Evolutionary conservation across 75 land plant genomes (phyloP), one percentile per base, ranked within the genome.

Genomic region (Pinus tabuliformis): DNA sequence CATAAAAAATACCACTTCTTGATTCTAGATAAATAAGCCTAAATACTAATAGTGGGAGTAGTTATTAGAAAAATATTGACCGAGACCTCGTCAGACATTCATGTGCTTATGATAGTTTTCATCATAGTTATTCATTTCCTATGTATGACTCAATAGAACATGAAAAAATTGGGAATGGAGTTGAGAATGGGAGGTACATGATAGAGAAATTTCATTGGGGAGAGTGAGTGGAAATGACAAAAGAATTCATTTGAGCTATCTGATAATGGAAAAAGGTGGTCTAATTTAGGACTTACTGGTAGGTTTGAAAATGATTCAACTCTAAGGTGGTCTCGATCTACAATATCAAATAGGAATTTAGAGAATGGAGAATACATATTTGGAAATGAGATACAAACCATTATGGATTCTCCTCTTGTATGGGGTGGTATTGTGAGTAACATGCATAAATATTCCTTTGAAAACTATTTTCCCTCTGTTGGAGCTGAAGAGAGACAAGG

Each of bases 401-500:
- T 73, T 74, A 59, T 75, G 70, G 81, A 70, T 52, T 74, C 56
- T 81, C 84, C 86, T 49, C 30, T 77, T 13, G 30, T 68, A 60
- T 72, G 68, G 75, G 86, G 86, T 7, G 78, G 76, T 73, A 59
- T 72, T 56, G 73, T 74, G 12, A 76, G 75, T 65, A 81, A 80
- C 77, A 79, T 86, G 71, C 86, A 84, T 3, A 90, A 89, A 78
- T 75, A 83, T 57, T 77, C 80, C 2, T 92, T 92, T 82, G 99
- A 96, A 58, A 87, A 87, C 16, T 86, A 96, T 63, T 96, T 93
- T 76, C 99, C 99, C 15, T 88, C 94, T 5, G 86, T 96, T 62
- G 92, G 94, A 76, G 75, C 86, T 74, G 93, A 96, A 70, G 96
- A 95, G 56, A 92, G 74, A 80, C 85, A 76, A 20, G 58, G 52